Percentiles rank a stretch among this genome's conserved stretches.
phyloP scores from a whole-genome alignment of 805 yeast genomes.

The Clavispora carvajalis region DNA sequence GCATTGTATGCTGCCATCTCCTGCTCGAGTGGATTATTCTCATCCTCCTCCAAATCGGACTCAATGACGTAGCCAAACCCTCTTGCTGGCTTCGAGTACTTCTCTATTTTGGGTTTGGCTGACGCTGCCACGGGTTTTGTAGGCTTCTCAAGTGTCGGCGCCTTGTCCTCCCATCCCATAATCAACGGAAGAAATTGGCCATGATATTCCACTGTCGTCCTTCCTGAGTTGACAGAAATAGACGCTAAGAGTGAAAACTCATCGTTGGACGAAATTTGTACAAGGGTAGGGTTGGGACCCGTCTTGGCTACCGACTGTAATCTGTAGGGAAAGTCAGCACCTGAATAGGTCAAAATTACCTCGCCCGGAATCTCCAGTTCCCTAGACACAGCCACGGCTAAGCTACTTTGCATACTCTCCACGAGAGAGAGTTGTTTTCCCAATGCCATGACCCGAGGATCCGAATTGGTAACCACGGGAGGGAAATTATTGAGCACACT shows the following conservation, averaged over 20 bases:
- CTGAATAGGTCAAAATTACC: neutral
- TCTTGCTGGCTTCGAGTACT: slow-evolving; percentile 7
- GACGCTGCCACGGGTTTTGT: slow-evolving; percentile 4
- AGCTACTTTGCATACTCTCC: slow-evolving; percentile 1
- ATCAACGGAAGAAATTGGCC: slow-evolving; percentile 12
- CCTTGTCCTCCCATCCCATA: slow-evolving; percentile 2
- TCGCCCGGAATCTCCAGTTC: neutral
- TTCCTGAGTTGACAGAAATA: slow-evolving; percentile 2
- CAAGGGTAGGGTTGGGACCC: slow-evolving; percentile 4
- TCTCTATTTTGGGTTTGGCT: neutral
- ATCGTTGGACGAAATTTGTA: slow-evolving; percentile 2
- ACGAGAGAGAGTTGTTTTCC: slow-evolving; percentile 4
- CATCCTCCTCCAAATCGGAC: slow-evolving; percentile 3
- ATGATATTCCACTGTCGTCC: slow-evolving; percentile 2
- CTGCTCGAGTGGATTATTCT: neutral
- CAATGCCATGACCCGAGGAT: slow-evolving; percentile 4
- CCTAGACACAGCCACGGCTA: neutral
- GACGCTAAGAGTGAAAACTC: slow-evolving; percentile 5
- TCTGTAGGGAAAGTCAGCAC: neutral
- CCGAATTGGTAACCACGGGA: slow-evolving; percentile 6
- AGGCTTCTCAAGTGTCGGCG: slow-evolving; percentile 3
- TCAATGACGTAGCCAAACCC: slow-evolving; percentile 13
- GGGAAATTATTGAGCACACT: slow-evolving; percentile 7
- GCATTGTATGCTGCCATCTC: slow-evolving; percentile 3
- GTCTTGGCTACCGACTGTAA: slow-evolving; percentile 6